Conservation (phyloP, 345 rosid genomes). For the Populus pruinosa region DNA sequence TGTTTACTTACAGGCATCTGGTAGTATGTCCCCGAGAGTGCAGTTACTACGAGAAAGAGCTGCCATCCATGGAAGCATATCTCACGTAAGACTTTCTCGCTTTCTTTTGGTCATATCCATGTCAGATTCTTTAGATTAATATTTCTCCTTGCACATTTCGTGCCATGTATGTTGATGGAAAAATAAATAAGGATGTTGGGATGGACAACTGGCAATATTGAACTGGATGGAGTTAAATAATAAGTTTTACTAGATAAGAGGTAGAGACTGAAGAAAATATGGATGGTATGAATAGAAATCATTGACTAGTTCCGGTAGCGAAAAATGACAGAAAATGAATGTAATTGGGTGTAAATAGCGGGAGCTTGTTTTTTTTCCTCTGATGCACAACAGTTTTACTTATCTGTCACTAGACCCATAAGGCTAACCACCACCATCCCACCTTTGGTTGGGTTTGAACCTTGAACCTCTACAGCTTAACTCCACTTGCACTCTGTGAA, state of each 20-base stretch:
- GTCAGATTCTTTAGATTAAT: not conserved
- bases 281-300: not conserved
- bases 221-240: not conserved
- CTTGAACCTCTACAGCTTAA: not conserved
- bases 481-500: not conserved
- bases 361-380: not conserved
- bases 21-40: slow-evolving; percentile 85
- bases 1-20: slow-evolving; percentile 71
- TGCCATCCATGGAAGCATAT: slow-evolving; percentile 89
- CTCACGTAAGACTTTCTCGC: slow-evolving; percentile 50
- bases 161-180: not conserved
- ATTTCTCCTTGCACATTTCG: not conserved
- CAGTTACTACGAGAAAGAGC: slow-evolving; percentile 89
- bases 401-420: not conserved
- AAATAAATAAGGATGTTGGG: not conserved
- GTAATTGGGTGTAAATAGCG: not conserved
- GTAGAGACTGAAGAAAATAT: not conserved
- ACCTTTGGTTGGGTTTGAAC: not conserved
- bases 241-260: not conserved
- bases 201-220: not conserved
- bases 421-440: not conserved
- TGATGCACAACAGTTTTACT: not conserved
- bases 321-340: not conserved
- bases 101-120: not conserved
- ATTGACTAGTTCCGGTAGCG: not conserved